Evolutionary conservation across 805 yeast species (phyloP).

Genomic region (Candida suzukii): DNA sequence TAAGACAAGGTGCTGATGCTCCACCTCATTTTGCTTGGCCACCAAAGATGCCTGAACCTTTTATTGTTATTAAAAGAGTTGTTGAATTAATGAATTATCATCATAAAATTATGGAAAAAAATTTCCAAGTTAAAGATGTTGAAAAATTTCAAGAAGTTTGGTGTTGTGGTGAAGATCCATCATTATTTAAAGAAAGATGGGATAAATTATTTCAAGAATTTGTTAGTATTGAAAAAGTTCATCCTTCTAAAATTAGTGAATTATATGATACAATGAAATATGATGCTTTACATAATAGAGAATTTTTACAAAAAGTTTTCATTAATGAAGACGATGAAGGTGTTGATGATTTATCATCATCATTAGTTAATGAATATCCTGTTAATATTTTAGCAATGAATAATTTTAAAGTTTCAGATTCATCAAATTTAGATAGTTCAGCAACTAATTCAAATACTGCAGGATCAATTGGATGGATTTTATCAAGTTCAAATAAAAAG

Average conservation of each 20-base stretch:
- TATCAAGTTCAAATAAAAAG: constrained; percentile 20
- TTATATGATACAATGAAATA: constrained; percentile 97
- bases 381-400: constrained; percentile 71
- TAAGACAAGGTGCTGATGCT: constrained; percentile 93
- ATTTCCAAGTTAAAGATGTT: constrained; percentile 63
- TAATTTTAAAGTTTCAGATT: constrained; percentile 56
- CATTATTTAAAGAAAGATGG: constrained; percentile 91
- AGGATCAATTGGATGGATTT: constrained; percentile 71
- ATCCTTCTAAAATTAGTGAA: constrained; percentile 95
- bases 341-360: constrained; percentile 34
- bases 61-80: constrained; percentile 85
- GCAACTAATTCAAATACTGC: constrained; percentile 31
- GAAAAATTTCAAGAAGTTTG: constrained; percentile 66
- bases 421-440: constrained; percentile 17
- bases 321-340: constrained; percentile 46
- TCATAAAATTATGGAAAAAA: constrained; percentile 72
- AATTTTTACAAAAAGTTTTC: constrained; percentile 78
- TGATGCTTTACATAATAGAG: constrained; percentile 93
- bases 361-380: constrained; percentile 65
- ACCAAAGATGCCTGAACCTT: constrained; percentile 95
- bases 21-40: constrained; percentile 99
- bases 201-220: constrained; percentile 92
- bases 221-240: constrained; percentile 88
- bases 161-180: constrained; percentile 97
- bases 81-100: constrained; percentile 95